phyloP scores from a whole-genome alignment of 768 basidiomycete species.

The Boletus sp. region DNA sequence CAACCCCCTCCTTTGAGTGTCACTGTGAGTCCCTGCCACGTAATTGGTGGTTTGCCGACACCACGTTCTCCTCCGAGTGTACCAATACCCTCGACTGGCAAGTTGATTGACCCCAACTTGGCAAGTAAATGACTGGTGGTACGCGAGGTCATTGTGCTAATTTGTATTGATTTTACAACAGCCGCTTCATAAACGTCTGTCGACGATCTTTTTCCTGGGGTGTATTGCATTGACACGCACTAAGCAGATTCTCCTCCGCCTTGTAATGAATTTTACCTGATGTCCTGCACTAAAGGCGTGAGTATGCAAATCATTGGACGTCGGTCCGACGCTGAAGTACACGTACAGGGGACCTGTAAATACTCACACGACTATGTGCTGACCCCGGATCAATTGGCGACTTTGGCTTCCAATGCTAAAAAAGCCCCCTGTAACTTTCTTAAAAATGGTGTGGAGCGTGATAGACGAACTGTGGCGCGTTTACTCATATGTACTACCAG shows the following conservation, averaged over 20 bases:
- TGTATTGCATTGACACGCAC: conserved; percentile 2
- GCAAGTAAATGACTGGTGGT: conserved; percentile 34
- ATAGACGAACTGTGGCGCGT: background rate
- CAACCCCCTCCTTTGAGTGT: conserved; percentile 48
- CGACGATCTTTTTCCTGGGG: conserved; percentile 3
- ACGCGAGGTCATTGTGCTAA: conserved; percentile 5
- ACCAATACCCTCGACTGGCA: conserved; percentile 24
- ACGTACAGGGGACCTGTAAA: conserved; percentile 60
- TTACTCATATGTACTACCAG: conserved; percentile 33
- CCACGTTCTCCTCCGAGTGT: conserved; percentile 57
- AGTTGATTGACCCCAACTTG: conserved; percentile 59
- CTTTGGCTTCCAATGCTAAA: conserved; percentile 73
- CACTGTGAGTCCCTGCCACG: conserved; percentile 38
- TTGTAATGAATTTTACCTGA: conserved; percentile 81
- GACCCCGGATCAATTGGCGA: conserved; percentile 65
- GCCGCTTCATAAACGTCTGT: conserved; percentile 78
- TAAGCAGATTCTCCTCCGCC: conserved; percentile 72
- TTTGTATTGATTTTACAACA: conserved; percentile 24
- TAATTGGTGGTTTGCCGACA: conserved; percentile 62
- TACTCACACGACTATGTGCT: conserved; percentile 80
- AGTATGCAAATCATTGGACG: conserved; percentile 15
- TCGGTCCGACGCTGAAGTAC: conserved; percentile 14
- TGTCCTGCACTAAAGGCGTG: conserved; percentile 79
- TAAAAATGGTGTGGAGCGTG: conserved; percentile 56
- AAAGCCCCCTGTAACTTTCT: conserved; percentile 85